phyloP scores from a whole-genome alignment of 2,329 filamentous ascomycete species.

The Diaporthe ilicicola region DNA sequence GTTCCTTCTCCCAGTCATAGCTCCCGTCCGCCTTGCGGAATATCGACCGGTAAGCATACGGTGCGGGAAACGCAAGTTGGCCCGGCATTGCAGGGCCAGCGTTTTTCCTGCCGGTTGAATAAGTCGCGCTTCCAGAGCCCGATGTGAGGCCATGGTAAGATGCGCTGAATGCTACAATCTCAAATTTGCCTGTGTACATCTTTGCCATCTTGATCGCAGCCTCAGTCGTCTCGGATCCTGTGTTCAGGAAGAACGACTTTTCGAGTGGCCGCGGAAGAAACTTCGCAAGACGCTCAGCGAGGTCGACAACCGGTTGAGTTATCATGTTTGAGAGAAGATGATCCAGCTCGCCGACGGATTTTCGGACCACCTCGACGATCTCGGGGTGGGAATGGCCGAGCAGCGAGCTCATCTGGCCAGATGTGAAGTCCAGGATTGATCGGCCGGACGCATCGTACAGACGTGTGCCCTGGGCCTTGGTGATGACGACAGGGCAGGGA shows the following conservation, averaged over 20 bases:
- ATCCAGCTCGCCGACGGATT: slow-evolving; percentile 59
- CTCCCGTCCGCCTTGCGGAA: slow-evolving; percentile 66
- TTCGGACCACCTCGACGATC: slow-evolving; percentile 59
- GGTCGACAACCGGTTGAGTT: slow-evolving; percentile 59
- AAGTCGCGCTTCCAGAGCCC: slow-evolving; percentile 60
- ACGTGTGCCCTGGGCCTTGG: slow-evolving; percentile 52
- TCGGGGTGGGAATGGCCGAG: slow-evolving; percentile 66
- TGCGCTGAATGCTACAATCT: slow-evolving; percentile 66
- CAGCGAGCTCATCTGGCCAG: slow-evolving; percentile 66
- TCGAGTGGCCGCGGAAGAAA: slow-evolving; percentile 57
- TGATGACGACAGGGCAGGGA: slow-evolving; percentile 51
- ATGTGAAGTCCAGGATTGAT: slow-evolving; percentile 65
- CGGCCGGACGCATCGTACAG: slow-evolving; percentile 54
- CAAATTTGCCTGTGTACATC: slow-evolving; percentile 68
- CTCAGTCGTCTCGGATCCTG: slow-evolving; percentile 64
- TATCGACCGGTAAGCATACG: slow-evolving; percentile 68
- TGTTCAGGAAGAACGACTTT: slow-evolving; percentile 65
- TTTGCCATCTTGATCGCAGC: slow-evolving; percentile 72
- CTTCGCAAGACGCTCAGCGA: slow-evolving; percentile 57
- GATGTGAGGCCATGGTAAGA: slow-evolving; percentile 70
- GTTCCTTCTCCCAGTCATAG: slow-evolving; percentile 72
- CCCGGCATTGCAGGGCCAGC: slow-evolving; percentile 60
- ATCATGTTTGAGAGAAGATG: slow-evolving; percentile 68
- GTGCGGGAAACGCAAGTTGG: slow-evolving; percentile 64
- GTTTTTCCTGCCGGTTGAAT: slow-evolving; percentile 59